Conservation (phyloP, 177 flowering plant species). For the Tripterygium wilfordii region DNA sequence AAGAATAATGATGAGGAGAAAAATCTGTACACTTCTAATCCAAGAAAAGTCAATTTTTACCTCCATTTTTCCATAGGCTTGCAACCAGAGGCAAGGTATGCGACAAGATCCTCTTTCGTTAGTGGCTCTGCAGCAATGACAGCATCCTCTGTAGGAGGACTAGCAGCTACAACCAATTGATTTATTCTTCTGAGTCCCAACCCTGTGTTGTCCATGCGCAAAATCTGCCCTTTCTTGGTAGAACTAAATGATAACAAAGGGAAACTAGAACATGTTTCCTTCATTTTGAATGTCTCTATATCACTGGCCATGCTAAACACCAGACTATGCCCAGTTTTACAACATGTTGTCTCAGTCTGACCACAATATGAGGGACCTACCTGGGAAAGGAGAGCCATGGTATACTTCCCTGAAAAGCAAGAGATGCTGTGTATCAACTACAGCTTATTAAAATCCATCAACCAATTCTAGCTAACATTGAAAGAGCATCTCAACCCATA, state of each 20-base stretch:
- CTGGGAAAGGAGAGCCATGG: constrained; percentile 38
- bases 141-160: constrained; percentile 92
- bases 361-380: constrained; percentile 27
- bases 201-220: constrained; percentile 13
- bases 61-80: constrained; percentile 97
- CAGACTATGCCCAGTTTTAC: constrained; percentile 22
- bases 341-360: constrained; percentile 16
- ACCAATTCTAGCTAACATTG: too few species aligned
- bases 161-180: constrained; percentile 65
- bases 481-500: too few species aligned
- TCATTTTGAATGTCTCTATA: constrained; percentile 20
- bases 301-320: constrained; percentile 9
- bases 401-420: constrained; percentile 12
- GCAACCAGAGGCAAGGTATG: constrained; percentile 94
- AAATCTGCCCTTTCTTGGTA: constrained; percentile 9
- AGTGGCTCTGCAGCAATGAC: constrained; percentile 75
- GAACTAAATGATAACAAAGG: constrained; percentile 25
- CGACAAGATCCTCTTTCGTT: constrained; percentile 88
- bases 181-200: constrained; percentile 25
- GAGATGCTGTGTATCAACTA: constrained; percentile 3
- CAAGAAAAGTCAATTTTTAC: constrained; percentile 20
- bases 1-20: too few species aligned
- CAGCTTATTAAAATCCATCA: too few species aligned
- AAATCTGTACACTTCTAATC: not conserved
- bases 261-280: constrained; percentile 17